A percentile compares a stretch with the other conserved stretches of the same genome.
Conservation (phyloP, 768 basidiomycete genomes). For the Tubosaeta sp. region DNA sequence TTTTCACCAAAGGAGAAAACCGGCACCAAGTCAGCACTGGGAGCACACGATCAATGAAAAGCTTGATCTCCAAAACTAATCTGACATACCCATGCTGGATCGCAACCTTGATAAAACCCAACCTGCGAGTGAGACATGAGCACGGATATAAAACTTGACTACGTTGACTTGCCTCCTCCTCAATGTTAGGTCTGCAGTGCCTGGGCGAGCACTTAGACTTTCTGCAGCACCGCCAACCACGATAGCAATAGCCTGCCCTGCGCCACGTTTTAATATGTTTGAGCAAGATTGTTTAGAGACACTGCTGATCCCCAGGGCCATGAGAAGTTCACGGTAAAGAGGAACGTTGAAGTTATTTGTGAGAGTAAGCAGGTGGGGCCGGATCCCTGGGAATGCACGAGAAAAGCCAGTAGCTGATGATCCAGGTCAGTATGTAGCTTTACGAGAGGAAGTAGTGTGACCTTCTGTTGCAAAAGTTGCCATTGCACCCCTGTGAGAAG, state of each 20-base stretch:
- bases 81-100: constrained; percentile 75
- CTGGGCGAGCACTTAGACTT: constrained; percentile 88
- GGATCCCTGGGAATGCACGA: constrained; percentile 81
- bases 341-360: constrained; percentile 88
- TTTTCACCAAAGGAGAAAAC: constrained; percentile 99
- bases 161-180: constrained; percentile 49
- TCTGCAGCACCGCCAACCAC: constrained; percentile 97
- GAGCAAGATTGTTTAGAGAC: constrained; percentile 89
- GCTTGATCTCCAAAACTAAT: neutral
- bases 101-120: constrained; percentile 94
- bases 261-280: constrained; percentile 68
- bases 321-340: constrained; percentile 87
- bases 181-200: constrained; percentile 89
- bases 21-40: constrained; percentile 90
- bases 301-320: constrained; percentile 85
- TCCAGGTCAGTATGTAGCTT: neutral
- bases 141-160: neutral
- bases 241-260: constrained; percentile 78
- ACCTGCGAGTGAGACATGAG: constrained; percentile 35
- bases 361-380: constrained; percentile 89
- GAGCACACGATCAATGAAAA: constrained; percentile 1
- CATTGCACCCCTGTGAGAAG: constrained; percentile 70
- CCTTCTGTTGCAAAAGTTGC: constrained; percentile 97
- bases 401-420: constrained; percentile 84
- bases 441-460: constrained; percentile 22